Percentiles rank a stretch among this genome's conserved stretches.
Evolutionary conservation across 257 asterid genomes (phyloP).

Genomic region (Jacaranda mimosifolia): DNA sequence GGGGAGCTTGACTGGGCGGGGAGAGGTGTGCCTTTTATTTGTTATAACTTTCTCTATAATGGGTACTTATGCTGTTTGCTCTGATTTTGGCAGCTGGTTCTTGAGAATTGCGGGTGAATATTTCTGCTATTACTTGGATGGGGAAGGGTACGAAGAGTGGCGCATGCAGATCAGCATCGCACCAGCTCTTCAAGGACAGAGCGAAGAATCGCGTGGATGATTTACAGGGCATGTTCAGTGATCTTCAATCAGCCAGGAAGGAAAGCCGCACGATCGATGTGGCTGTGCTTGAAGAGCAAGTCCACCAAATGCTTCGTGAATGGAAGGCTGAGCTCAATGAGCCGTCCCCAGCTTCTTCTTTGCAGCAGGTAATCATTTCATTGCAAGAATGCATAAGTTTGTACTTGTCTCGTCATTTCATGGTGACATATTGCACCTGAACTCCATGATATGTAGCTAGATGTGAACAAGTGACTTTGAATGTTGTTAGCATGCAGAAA

Average conservation of each 20-base stretch:
- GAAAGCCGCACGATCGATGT: constrained; percentile 86
- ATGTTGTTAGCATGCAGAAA: constrained; percentile 1
- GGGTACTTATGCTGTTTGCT: constrained; percentile 23
- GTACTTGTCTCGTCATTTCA: constrained; percentile 9
- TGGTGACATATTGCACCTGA: constrained; percentile 22
- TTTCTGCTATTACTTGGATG: constrained; percentile 55
- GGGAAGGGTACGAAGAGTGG: constrained; percentile 83
- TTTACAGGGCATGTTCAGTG: constrained; percentile 89
- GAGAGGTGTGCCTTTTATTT: not conserved
- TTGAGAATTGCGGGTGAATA: constrained; percentile 33
- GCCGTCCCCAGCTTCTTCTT: constrained; percentile 97
- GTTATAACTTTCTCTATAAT: not conserved
- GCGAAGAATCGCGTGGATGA: constrained; percentile 96
- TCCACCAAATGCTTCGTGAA: constrained; percentile 96
- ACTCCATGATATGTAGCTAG: constrained; percentile 25
- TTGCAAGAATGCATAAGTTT: constrained; percentile 20
- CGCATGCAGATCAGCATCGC: constrained; percentile 84
- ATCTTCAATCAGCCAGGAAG: constrained; percentile 90
- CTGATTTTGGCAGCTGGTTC: constrained; percentile 45
- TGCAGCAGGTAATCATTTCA: constrained; percentile 71
- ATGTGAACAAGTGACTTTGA: constrained; percentile 13
- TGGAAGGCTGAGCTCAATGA: constrained; percentile 94
- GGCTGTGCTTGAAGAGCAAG: constrained; percentile 94
- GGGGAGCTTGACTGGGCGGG: not conserved
- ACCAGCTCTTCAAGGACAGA: constrained; percentile 91